Evolutionary conservation across 208 protist species (phyloP).

Genomic region (Acanthamoeba healyi): DNA sequence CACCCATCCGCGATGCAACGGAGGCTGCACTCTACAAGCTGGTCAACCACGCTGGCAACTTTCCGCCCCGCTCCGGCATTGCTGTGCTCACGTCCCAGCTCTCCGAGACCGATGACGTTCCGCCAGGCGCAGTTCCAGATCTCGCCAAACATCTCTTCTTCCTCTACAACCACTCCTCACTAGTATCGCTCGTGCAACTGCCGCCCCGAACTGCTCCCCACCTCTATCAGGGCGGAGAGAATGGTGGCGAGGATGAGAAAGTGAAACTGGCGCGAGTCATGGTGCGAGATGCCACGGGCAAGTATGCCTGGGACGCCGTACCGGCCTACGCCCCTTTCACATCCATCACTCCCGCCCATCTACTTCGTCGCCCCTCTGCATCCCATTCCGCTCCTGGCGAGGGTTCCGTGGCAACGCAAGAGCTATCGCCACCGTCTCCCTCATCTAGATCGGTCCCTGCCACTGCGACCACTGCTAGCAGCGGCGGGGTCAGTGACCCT

Average conservation of each 20-base stretch:
- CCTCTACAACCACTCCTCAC: conserved; percentile 8
- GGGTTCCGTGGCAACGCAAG: background rate
- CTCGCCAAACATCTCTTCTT: background rate
- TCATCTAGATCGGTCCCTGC: too few relatives aligned
- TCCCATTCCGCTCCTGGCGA: background rate
- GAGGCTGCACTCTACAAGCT: conserved; percentile 38
- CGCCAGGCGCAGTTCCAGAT: background rate
- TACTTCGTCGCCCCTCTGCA: background rate
- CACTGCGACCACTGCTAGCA: too few relatives aligned
- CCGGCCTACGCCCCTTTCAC: background rate
- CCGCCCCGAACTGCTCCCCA: background rate
- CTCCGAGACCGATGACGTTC: background rate
- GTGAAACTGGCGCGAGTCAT: background rate
- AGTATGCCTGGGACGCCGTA: conserved; percentile 55
- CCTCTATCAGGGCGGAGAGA: background rate
- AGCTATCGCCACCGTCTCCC: too few relatives aligned
- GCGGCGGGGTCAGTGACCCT: background rate
- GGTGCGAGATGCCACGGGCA: conserved; percentile 64
- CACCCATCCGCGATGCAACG: background rate
- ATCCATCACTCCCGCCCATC: background rate
- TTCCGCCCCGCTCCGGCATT: conserved; percentile 27
- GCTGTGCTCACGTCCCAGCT: conserved; percentile 1
- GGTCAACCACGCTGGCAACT: conserved; percentile 24
- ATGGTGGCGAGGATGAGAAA: background rate
- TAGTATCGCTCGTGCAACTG: background rate